A percentile compares a stretch with the other conserved stretches of the same genome.
These are phyloP conservation scores for Hypoxylon fuscum DNA, from an alignment of 495 filamentous ascomycete genomes.

Conservation along the genomic window DNA sequence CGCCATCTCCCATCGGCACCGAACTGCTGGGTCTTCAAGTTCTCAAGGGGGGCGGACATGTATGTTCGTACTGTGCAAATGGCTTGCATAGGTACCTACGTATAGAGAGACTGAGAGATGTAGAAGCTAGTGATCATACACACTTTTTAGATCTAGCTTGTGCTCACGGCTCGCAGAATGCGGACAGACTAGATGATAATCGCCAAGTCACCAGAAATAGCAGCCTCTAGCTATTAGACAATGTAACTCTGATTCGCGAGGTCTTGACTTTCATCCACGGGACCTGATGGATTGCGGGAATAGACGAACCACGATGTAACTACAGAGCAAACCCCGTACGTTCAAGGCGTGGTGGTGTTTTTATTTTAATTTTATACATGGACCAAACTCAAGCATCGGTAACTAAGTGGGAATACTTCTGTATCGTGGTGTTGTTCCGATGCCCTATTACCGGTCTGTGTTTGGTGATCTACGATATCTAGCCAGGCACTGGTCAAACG, in stretches of 20 bases:
- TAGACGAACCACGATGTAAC: slow-evolving; percentile 22
- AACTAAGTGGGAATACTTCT: slow-evolving; percentile 19
- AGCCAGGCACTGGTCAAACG: slow-evolving; percentile 36
- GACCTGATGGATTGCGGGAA: slow-evolving; percentile 15
- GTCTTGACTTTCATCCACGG: slow-evolving; percentile 9
- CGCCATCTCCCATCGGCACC: slow-evolving; percentile 41
- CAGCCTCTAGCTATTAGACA: slow-evolving; percentile 19
- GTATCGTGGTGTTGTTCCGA: slow-evolving; percentile 29
- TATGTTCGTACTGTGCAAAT: slow-evolving; percentile 29
- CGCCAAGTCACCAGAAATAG: slow-evolving; percentile 16
- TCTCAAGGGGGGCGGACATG: slow-evolving; percentile 2
- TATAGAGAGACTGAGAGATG: no score
- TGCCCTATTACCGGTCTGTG: slow-evolving; percentile 17
- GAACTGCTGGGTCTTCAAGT: slow-evolving; percentile 29
- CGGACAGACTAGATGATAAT: slow-evolving; percentile 24
- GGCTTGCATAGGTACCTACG: slow-evolving; percentile 16
- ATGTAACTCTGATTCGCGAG: slow-evolving; percentile 23
- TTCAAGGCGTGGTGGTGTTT: slow-evolving; percentile 20
- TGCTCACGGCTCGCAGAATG: slow-evolving; percentile 24
- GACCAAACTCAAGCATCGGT: slow-evolving; percentile 16
- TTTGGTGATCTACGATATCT: slow-evolving; percentile 32
- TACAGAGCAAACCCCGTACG: slow-evolving; percentile 16
- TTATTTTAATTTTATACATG: slow-evolving; percentile 3
- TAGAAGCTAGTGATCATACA: slow-evolving; percentile 11
- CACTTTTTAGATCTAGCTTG: slow-evolving; percentile 13